Evolutionary conservation across 257 asterid genomes (phyloP).

Genomic region (Agastache rugosa): DNA sequence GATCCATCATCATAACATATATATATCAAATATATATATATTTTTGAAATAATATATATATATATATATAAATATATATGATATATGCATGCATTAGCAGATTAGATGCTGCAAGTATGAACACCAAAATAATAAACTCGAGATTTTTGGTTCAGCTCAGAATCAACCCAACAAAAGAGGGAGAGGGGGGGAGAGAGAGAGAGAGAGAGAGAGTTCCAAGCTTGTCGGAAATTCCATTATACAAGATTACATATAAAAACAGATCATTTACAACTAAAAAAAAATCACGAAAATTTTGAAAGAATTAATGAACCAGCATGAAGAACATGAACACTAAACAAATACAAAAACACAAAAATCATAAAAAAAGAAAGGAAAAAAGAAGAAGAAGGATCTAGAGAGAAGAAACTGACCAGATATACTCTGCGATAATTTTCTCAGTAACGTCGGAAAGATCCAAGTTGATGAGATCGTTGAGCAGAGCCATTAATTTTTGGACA

Average conservation of each 20-base stretch:
- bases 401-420: slow-evolving; percentile 59
- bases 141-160: no score
- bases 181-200: no score
- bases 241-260: neutral
- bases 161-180: no score
- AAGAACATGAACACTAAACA: neutral
- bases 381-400: no score
- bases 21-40: neutral
- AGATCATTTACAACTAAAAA: no score
- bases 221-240: slow-evolving; percentile 19
- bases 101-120: neutral
- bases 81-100: neutral
- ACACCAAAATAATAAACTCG: no score
- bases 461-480: slow-evolving; percentile 65
- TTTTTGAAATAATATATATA: no score
- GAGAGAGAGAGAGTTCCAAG: slow-evolving; percentile 30
- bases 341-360: neutral
- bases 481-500: slow-evolving; percentile 55
- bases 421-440: slow-evolving; percentile 66
- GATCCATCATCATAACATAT: slow-evolving; percentile 12
- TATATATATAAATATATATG: neutral
- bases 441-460: slow-evolving; percentile 64
- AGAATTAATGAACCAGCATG: no score
- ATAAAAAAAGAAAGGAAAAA: neutral
- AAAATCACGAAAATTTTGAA: no score